Conservation (phyloP, 345 rosid genomes). For the Litchi chinensis region DNA sequence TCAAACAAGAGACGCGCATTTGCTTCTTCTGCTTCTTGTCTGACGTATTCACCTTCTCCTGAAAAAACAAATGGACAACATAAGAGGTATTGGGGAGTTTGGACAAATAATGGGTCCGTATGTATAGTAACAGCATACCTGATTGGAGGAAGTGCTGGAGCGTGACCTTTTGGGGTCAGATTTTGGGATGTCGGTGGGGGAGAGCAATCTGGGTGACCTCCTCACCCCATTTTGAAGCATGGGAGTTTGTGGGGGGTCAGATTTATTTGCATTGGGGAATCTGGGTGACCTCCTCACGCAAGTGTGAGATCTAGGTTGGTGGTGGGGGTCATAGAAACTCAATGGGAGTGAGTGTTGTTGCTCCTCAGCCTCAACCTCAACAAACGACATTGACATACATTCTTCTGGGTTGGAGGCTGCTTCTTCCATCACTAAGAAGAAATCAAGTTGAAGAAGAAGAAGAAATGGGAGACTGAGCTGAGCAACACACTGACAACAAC, state of each 20-base stretch:
- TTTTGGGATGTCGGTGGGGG: no score
- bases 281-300: constrained; percentile 23
- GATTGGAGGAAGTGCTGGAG: no score
- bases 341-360: constrained; percentile 8
- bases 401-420: background rate
- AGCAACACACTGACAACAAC: no score
- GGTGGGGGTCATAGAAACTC: background rate
- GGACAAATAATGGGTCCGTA: no score
- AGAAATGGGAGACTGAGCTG: no score
- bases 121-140: no score
- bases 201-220: constrained; percentile 21
- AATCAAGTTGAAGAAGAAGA: no score
- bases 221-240: background rate
- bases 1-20: constrained; percentile 32
- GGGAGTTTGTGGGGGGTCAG: no score
- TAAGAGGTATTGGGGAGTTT: no score
- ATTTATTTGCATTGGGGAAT: background rate
- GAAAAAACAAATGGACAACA: background rate
- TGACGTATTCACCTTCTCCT: constrained; percentile 29
- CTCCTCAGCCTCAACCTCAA: background rate
- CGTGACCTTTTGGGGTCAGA: constrained; percentile 26
- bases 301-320: background rate
- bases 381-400: background rate
- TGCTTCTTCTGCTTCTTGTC: constrained; percentile 22
- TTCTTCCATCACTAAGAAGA: no score